Conservation (phyloP, 768 basidiomycete genomes). For the Panaeolus cyanescens region DNA sequence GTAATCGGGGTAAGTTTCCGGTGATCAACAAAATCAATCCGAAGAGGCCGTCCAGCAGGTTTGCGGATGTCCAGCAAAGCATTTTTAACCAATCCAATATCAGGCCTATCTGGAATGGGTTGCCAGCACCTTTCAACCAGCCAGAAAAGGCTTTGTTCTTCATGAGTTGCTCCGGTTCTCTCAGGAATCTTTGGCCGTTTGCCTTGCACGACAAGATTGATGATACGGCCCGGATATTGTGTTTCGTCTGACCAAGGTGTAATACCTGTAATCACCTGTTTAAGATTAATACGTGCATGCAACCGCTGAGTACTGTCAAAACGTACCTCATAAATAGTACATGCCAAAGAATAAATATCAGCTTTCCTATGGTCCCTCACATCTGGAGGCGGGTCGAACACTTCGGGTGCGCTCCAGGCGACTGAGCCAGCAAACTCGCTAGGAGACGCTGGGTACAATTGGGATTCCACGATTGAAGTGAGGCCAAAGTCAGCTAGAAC, state of each 20-base stretch:
- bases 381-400: constrained; percentile 9
- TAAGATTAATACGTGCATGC: neutral
- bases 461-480: constrained; percentile 19
- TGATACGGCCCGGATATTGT: neutral
- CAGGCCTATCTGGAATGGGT: neutral
- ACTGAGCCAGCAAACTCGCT: constrained; percentile 14
- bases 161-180: neutral
- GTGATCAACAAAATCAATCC: neutral
- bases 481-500: constrained; percentile 22
- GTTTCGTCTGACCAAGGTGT: neutral
- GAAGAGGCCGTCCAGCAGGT: neutral
- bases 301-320: neutral
- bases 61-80: neutral
- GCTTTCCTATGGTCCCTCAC: constrained; percentile 9
- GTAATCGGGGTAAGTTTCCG: neutral
- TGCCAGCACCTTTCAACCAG: neutral
- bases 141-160: neutral
- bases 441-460: constrained; percentile 8
- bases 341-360: constrained; percentile 21
- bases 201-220: neutral
- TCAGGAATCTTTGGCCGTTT: neutral
- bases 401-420: constrained; percentile 21
- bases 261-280: neutral
- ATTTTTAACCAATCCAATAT: neutral
- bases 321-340: constrained; percentile 21